Percentiles rank a stretch among this genome's conserved stretches.
Evolutionary conservation across 208 protist genomes (phyloP).

Genomic region (Wallacemonas sp.): DNA sequence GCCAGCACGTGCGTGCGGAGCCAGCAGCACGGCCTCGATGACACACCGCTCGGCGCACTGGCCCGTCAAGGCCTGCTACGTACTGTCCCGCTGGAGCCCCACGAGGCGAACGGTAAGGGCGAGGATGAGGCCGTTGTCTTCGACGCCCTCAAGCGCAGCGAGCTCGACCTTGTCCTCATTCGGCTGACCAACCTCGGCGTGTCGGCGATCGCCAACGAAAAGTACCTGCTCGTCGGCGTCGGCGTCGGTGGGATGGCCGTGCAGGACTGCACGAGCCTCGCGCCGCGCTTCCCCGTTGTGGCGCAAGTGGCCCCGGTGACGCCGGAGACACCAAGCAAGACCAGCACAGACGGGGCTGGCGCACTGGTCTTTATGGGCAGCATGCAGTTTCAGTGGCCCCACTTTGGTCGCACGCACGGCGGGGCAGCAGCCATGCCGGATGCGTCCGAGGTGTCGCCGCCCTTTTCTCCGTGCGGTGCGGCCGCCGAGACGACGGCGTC

Average conservation of each 20-base stretch:
- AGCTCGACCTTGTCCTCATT: conserved; percentile 61
- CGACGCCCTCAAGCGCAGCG: conserved; percentile 22
- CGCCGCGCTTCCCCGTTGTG: conserved; percentile 39
- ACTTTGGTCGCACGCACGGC: neutral
- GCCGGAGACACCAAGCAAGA: neutral
- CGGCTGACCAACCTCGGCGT: conserved; percentile 45
- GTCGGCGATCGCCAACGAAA: conserved; percentile 46
- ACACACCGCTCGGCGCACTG: conserved; percentile 9
- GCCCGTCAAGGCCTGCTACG: too few species aligned
- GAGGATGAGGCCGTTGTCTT: conserved; percentile 26
- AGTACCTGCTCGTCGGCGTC: conserved; percentile 43
- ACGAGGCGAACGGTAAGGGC: too few species aligned
- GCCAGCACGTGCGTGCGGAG: conserved; percentile 31
- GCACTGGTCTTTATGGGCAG: neutral
- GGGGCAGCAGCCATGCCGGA: too few species aligned
- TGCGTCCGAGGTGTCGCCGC: conserved; percentile 26
- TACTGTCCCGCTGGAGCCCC: too few species aligned
- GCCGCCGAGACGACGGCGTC: neutral
- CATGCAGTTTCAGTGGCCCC: conserved; percentile 1
- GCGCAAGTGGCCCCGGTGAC: conserved; percentile 16
- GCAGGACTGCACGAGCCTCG: conserved; percentile 63
- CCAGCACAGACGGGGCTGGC: neutral
- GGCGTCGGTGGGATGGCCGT: conserved; percentile 45
- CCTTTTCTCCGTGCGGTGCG: neutral
- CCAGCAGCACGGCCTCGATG: neutral